These are phyloP conservation scores for Beauveria medogensis DNA, from an alignment of 2,329 filamentous ascomycete species.

Conservation along the genomic window DNA sequence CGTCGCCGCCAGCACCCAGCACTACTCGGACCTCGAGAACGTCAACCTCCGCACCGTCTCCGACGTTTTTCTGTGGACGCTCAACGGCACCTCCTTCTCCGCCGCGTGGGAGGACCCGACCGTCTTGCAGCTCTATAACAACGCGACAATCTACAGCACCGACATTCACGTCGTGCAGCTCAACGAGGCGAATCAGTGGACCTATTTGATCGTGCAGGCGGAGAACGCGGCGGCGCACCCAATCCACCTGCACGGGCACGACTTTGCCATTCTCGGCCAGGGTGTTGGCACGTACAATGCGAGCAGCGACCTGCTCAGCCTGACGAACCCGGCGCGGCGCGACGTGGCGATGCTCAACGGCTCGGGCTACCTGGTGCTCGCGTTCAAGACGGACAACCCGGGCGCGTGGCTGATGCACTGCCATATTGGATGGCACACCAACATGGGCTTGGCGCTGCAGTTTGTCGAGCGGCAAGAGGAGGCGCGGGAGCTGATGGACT, in stretches of 20 bases:
- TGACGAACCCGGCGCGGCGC: slow-evolving; percentile 40
- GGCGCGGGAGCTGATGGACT: not conserved
- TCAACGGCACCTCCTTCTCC: not conserved
- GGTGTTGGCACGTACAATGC: slow-evolving; percentile 13
- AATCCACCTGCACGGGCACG: slow-evolving; percentile 17
- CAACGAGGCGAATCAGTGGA: slow-evolving; percentile 13
- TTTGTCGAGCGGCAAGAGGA: not conserved
- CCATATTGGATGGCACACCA: slow-evolving; percentile 56
- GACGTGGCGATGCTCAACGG: slow-evolving; percentile 41
- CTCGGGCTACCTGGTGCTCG: slow-evolving; percentile 39
- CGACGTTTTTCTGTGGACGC: not conserved
- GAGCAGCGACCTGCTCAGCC: not conserved
- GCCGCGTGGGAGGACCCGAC: not conserved
- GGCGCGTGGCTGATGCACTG: slow-evolving; percentile 17
- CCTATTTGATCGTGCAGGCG: slow-evolving; percentile 14
- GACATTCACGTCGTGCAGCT: not conserved
- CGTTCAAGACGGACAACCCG: slow-evolving; percentile 32
- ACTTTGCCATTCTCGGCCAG: slow-evolving; percentile 16
- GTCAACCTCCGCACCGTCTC: not conserved
- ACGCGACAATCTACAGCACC: not conserved
- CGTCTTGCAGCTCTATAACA: not conserved
- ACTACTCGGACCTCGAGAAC: not conserved
- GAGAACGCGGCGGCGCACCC: slow-evolving; percentile 14
- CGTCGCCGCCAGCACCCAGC: not conserved
- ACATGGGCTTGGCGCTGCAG: not conserved